phyloP scores from a whole-genome alignment of 2,329 filamentous ascomycete genomes.

The Torrubiellomyces zombiae region DNA sequence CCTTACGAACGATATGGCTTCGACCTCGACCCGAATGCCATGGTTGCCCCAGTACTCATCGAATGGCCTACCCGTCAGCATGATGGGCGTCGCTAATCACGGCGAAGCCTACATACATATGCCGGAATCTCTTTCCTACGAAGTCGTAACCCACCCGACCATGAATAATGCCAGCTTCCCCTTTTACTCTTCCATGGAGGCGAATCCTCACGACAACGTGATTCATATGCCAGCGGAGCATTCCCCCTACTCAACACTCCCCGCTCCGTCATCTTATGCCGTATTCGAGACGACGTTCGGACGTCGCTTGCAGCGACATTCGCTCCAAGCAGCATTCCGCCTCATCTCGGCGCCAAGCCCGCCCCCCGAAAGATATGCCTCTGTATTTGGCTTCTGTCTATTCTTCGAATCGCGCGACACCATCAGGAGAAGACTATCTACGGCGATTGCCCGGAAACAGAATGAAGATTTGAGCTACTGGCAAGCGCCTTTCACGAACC shows the following conservation, averaged over 20 bases:
- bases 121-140: conserved; percentile 17
- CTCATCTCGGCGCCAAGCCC: conserved; percentile 35
- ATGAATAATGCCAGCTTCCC: conserved; percentile 37
- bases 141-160: conserved; percentile 34
- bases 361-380: conserved; percentile 29
- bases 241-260: conserved; percentile 18
- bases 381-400: conserved; percentile 53
- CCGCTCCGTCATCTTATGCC: conserved; percentile 36
- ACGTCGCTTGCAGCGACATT: conserved; percentile 49
- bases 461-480: conserved; percentile 37
- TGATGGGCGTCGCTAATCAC: conserved; percentile 1
- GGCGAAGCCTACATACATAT: conserved; percentile 2
- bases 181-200: conserved; percentile 15
- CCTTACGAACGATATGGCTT: no score
- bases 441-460: conserved; percentile 14
- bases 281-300: conserved; percentile 52
- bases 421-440: conserved; percentile 25
- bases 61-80: no score
- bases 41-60: no score
- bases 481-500: conserved; percentile 43
- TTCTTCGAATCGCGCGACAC: conserved; percentile 36
- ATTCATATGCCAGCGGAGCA: conserved; percentile 7
- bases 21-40: no score
- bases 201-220: conserved; percentile 4
- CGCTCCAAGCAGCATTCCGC: conserved; percentile 44